Base-by-base conservation (phyloP, 2,329 filamentous ascomycete species). In the Colletotrichum sidae region DNA sequence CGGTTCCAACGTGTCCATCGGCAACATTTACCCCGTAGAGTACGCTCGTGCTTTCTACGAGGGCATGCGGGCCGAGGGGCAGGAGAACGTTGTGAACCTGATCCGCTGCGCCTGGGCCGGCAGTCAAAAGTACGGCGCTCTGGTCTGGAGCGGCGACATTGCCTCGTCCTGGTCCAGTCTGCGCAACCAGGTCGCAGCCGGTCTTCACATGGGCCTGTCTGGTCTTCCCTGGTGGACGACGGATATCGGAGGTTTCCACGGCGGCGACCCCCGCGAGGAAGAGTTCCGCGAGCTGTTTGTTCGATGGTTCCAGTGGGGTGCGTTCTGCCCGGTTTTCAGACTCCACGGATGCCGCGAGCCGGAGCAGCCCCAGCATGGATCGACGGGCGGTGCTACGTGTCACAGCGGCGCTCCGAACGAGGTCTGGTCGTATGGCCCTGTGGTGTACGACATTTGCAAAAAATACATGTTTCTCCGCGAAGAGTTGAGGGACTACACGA, bases 191-290 rank as follows among this genome's bases (percentile, higher is more conserved):
- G 77, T 91, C 2, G 80, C 86, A 0, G 88, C 89, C 0, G 89
- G 89, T 0, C 76, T 91, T 17, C 89, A 89, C 71, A 90, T 90
- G 85, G 89, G 87, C 0, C 76, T 91, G 5, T 80, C 87, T 0
- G 89, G 89, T 0, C 81, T 91, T 9, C 83, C 87, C 0, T 90
- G 88, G 88, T 91, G 87, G 87, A 91, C 89, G 0, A 91, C 88
- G 1, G 89, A 91, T 69, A 91, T 91, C 56, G 89, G 89, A 2
- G 89, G 89, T 1, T 91, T 92, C 71, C 88, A 91, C 70, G 88
- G 88, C 6, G 89, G 89, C 0, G 81, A 88, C 65, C 86, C 88
- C 0, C 73, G 78, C 1, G 83, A 89, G 51, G 75, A 78, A 2
- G 78, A 70, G 0, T 91, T 91, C 74, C 80, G 87, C 8, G 89